phyloP scores from a whole-genome alignment of 1,284 basidiomycete species.

The Marasmius oreades region DNA sequence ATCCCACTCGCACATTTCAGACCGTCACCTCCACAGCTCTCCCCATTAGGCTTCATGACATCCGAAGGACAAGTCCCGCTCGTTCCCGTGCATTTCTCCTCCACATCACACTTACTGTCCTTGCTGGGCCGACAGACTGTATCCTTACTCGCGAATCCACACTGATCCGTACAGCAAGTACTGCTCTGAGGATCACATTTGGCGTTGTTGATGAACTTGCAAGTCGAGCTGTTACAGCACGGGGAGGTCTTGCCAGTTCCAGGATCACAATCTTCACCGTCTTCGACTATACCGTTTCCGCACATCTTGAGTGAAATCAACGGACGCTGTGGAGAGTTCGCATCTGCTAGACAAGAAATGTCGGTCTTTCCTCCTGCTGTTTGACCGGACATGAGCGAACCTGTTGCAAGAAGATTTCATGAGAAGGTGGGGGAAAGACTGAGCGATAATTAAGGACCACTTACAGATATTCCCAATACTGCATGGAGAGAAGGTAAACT shows the following conservation, averaged over 20 bases:
- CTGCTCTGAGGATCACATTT: conserved; percentile 81
- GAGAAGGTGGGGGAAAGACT: neutral
- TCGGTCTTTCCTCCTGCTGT: conserved; percentile 39
- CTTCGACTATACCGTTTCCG: conserved; percentile 76
- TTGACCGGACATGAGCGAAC: conserved; percentile 49
- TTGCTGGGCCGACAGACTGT: conserved; percentile 73
- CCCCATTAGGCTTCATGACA: conserved; percentile 56
- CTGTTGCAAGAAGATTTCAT: conserved; percentile 28
- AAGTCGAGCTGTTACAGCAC: conserved; percentile 79
- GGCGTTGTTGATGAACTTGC: conserved; percentile 71
- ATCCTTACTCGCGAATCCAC: conserved; percentile 63
- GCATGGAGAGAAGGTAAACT: conserved; percentile 76
- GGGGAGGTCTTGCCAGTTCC: conserved; percentile 37
- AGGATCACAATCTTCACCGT: conserved; percentile 69
- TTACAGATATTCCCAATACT: conserved; percentile 84
- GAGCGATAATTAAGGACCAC: conserved; percentile 20
- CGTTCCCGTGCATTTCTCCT: conserved; percentile 80
- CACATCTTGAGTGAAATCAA: conserved; percentile 70
- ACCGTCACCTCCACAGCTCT: conserved; percentile 53
- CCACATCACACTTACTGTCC: conserved; percentile 69
- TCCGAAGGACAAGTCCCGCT: conserved; percentile 75
- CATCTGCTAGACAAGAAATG: conserved; percentile 61
- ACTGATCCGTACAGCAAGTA: conserved; percentile 71
- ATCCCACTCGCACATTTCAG: conserved; percentile 78
- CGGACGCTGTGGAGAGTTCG: conserved; percentile 35